A percentile compares a stretch with the other conserved stretches of the same genome.
phyloP scores from a whole-genome alignment of 1,284 basidiomycete genomes.

The Xerocomus nothofagi region DNA sequence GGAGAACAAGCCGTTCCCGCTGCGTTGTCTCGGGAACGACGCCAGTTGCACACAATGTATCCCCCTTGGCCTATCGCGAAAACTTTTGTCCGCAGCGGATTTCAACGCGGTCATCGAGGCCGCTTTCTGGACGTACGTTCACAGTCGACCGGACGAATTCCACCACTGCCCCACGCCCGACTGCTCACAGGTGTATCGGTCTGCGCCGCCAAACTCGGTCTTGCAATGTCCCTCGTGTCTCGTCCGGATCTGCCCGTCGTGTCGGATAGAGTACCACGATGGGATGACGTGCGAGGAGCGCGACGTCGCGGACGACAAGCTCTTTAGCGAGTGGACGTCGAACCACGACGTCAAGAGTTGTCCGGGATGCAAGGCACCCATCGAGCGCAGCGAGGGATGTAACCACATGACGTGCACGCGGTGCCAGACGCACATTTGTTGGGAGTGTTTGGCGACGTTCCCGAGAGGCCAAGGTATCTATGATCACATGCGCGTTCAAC shows the following conservation, averaged over 20 bases:
- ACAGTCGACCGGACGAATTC: slow-evolving; percentile 57
- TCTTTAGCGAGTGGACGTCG: slow-evolving; percentile 61
- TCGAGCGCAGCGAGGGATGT: slow-evolving; percentile 71
- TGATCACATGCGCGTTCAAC: slow-evolving; percentile 52
- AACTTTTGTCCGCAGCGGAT: slow-evolving; percentile 48
- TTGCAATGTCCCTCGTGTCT: slow-evolving; percentile 74
- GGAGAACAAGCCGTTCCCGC: slow-evolving; percentile 62
- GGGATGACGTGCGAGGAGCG: slow-evolving; percentile 58
- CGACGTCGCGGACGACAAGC: slow-evolving; percentile 49
- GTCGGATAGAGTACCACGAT: slow-evolving; percentile 66
- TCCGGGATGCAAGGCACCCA: slow-evolving; percentile 63
- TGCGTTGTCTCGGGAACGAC: slow-evolving; percentile 63
- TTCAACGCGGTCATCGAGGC: slow-evolving; percentile 56
- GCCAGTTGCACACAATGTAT: slow-evolving; percentile 54
- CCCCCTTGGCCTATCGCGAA: slow-evolving; percentile 49
- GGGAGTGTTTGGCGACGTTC: slow-evolving; percentile 71
- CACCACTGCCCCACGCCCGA: slow-evolving; percentile 74
- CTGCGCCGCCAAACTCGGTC: slow-evolving; percentile 46
- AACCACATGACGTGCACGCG: slow-evolving; percentile 73
- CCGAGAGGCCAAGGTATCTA: slow-evolving; percentile 57
- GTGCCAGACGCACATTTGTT: slow-evolving; percentile 74
- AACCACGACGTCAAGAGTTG: slow-evolving; percentile 66
- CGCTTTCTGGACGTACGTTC: slow-evolving; percentile 56
- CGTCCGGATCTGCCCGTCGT: slow-evolving; percentile 62
- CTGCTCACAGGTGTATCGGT: slow-evolving; percentile 68